Percentiles rank a stretch among this genome's conserved stretches.
phyloP scores from a whole-genome alignment of 2,329 filamentous ascomycete genomes.

The Stromatinia cepivora region DNA sequence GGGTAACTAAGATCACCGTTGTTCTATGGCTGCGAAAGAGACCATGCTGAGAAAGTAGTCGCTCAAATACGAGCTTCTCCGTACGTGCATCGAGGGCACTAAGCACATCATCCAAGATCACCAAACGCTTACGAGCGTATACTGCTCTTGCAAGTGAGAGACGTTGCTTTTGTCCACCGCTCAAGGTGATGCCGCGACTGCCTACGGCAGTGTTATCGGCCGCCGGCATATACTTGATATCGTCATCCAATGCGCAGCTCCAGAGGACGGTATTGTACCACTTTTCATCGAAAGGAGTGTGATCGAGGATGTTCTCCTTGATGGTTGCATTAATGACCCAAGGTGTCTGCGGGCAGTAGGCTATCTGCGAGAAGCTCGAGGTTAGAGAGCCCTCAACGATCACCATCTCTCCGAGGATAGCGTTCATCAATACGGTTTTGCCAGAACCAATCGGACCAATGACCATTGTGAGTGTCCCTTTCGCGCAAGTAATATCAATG shows the following conservation, averaged over 20 bases:
- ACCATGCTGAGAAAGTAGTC: not conserved
- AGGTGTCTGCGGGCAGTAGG: not conserved
- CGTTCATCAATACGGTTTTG: not conserved
- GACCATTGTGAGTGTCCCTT: not conserved
- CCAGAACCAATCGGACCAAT: not conserved
- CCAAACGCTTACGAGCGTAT: not conserved
- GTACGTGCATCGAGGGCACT: not conserved
- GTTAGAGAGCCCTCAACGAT: not conserved
- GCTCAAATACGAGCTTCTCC: accelerated
- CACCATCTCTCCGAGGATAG: not conserved
- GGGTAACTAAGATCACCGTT: not conserved
- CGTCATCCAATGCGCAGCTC: not conserved
- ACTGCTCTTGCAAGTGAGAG: not conserved
- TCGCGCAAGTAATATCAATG: not conserved
- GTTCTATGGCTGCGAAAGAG: not conserved
- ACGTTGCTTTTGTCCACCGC: not conserved
- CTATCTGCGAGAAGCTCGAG: not conserved
- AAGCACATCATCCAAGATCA: not conserved
- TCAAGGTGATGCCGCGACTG: not conserved
- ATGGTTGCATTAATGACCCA: not conserved
- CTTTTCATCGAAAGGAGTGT: not conserved
- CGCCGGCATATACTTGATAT: not conserved
- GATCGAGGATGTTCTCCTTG: not conserved
- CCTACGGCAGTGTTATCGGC: not conserved
- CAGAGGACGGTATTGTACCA: not conserved